Percentiles rank a stretch among this genome's conserved stretches.
phyloP scores from a whole-genome alignment of 352 stramenopile species.

The Phytophthora multivora region DNA sequence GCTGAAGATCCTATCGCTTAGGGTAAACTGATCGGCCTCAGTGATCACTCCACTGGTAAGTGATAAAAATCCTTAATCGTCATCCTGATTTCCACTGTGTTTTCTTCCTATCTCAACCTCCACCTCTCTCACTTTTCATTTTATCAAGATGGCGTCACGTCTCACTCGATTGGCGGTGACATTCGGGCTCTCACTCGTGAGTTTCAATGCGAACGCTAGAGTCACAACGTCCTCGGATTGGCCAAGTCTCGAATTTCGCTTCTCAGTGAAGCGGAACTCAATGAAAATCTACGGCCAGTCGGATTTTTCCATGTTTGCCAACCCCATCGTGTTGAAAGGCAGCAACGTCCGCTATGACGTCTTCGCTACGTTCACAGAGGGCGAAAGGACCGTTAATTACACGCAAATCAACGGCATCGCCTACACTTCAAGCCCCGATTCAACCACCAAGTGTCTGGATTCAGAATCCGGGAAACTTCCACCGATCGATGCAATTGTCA shows the following conservation, averaged over 20 bases:
- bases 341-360: conserved; percentile 23
- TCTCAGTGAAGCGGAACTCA: conserved; percentile 31
- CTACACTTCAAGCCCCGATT: conserved; percentile 8
- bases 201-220: neutral
- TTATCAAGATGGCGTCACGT: neutral
- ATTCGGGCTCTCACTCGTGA: neutral
- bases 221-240: neutral
- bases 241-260: conserved; percentile 28
- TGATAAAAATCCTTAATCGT: no score
- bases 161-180: neutral
- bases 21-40: neutral
- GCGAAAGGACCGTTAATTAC: conserved; percentile 17
- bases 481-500: conserved; percentile 10
- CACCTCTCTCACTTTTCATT: neutral
- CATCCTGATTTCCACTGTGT: neutral
- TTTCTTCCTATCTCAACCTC: neutral
- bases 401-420: conserved; percentile 14
- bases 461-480: conserved; percentile 8
- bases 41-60: conserved; percentile 2
- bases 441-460: conserved; percentile 12
- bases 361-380: conserved; percentile 13
- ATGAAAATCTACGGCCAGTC: conserved; percentile 32
- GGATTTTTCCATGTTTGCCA: conserved; percentile 23
- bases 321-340: neutral
- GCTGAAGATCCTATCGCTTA: conserved; percentile 2